A percentile compares a stretch with the other conserved stretches of the same genome.
Evolutionary conservation across 2,329 filamentous ascomycete species (phyloP).

Genomic region (Macrophomina pseudophaseolina): DNA sequence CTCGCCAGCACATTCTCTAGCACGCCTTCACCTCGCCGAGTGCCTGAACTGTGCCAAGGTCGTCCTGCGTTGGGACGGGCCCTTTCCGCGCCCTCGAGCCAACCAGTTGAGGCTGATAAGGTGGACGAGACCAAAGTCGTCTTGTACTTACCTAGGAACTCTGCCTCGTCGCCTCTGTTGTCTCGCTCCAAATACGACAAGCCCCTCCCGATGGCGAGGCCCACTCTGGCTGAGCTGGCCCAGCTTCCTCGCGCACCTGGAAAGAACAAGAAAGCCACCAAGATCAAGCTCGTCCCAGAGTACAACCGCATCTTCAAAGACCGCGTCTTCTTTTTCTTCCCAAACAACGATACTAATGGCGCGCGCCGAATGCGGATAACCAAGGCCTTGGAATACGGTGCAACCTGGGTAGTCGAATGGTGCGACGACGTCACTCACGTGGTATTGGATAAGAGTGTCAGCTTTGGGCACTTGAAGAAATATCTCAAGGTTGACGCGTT

Average conservation of each 20-base stretch:
- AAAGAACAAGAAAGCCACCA: slow-evolving; percentile 37
- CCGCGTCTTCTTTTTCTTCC: slow-evolving; percentile 64
- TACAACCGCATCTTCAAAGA: slow-evolving; percentile 39
- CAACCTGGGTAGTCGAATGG: slow-evolving; percentile 68
- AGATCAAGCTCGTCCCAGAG: slow-evolving; percentile 41
- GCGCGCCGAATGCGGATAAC: slow-evolving; percentile 73
- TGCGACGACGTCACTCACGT: slow-evolving; percentile 67
- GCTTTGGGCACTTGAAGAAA: slow-evolving; percentile 66
- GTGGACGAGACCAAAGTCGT: not conserved
- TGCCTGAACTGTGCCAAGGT: not conserved
- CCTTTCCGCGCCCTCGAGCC: not conserved
- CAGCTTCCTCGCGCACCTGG: slow-evolving; percentile 38
- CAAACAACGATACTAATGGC: slow-evolving; percentile 74
- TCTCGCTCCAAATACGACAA: not conserved
- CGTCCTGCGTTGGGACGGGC: not conserved
- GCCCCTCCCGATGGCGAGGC: not conserved
- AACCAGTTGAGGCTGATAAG: not conserved
- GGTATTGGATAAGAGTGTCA: slow-evolving; percentile 73
- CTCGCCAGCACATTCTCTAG: slow-evolving; percentile 1
- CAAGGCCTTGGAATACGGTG: slow-evolving; percentile 72
- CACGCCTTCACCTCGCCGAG: not conserved
- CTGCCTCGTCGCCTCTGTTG: not conserved
- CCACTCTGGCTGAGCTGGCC: not conserved
- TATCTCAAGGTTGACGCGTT: slow-evolving; percentile 57
- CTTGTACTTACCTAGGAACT: not conserved